These are phyloP conservation scores for Bacidia gigantensis DNA, from an alignment of 495 filamentous ascomycete species.

Conservation along the genomic window DNA sequence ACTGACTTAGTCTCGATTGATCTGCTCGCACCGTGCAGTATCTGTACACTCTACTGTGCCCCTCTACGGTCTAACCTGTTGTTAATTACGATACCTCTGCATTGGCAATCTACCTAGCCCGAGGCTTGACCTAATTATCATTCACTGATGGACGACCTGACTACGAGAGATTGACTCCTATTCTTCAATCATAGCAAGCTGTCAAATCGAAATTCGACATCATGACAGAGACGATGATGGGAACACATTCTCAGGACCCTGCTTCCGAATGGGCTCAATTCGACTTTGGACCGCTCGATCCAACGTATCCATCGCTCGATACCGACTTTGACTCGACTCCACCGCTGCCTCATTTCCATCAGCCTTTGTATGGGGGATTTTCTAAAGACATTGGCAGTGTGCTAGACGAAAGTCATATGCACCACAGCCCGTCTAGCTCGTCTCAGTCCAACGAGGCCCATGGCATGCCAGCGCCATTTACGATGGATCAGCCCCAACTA, in stretches of 20 bases:
- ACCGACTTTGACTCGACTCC: background rate
- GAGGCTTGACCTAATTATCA: no score
- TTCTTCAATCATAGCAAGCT: no score
- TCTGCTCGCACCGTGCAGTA: background rate
- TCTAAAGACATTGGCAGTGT: background rate
- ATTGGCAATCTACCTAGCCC: background rate
- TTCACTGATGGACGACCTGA: no score
- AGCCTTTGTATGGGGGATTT: background rate
- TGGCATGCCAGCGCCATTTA: slow-evolving; percentile 24
- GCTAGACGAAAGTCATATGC: background rate
- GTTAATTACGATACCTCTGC: background rate
- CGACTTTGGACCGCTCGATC: background rate
- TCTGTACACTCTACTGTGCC: background rate
- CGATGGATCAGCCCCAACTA: slow-evolving; percentile 46
- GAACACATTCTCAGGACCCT: background rate
- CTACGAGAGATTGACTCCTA: no score
- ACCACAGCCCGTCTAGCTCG: background rate
- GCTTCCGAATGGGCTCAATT: slow-evolving; percentile 7
- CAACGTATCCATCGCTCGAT: background rate
- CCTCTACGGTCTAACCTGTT: background rate
- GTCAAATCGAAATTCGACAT: background rate
- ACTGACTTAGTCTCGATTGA: background rate
- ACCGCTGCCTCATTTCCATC: background rate
- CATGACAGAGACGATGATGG: slow-evolving; percentile 2
- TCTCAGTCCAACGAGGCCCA: background rate